A percentile compares a stretch with the other conserved stretches of the same genome.
These are phyloP conservation scores for Chamaecyparis obtusa DNA, from an alignment of 75 land plant genomes.

Conservation along the genomic window DNA sequence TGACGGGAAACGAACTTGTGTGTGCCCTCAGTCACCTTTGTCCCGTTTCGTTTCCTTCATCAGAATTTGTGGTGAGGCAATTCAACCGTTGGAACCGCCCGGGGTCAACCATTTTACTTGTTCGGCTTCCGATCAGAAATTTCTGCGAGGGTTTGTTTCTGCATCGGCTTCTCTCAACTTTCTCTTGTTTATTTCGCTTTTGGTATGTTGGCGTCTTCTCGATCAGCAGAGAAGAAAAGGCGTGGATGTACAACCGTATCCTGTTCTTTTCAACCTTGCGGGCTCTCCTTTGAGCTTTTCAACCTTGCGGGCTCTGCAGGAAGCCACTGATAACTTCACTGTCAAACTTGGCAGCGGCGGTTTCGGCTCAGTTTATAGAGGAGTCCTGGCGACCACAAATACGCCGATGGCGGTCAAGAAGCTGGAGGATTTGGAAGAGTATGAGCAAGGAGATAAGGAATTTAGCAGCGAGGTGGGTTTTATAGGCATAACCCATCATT, in stretches of 20 bases:
- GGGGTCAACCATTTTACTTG: not conserved
- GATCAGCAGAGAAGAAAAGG: not conserved
- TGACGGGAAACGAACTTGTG: no score
- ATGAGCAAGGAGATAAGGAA: constrained; percentile 24
- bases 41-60: not conserved
- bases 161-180: not conserved
- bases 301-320: constrained; percentile 19
- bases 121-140: not conserved
- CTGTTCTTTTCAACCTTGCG: not conserved
- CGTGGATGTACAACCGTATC: not conserved
- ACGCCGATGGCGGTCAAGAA: constrained; percentile 35
- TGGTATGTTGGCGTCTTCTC: not conserved
- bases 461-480: constrained; percentile 26
- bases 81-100: not conserved
- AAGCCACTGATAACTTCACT: constrained; percentile 20
- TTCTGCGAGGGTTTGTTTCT: not conserved
- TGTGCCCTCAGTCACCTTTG: not conserved
- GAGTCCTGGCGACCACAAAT: not conserved
- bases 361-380: constrained; percentile 11
- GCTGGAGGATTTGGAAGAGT: constrained; percentile 12
- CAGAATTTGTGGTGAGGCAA: not conserved
- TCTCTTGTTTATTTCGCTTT: not conserved
- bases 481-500: constrained; percentile 12
- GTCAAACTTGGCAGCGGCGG: constrained; percentile 32
- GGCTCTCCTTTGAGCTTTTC: constrained; percentile 11